A percentile compares a stretch with the other conserved stretches of the same genome.
phyloP scores from a whole-genome alignment of 2,329 filamentous ascomycete genomes.

The Nannizziopsis arthrosporioides region DNA sequence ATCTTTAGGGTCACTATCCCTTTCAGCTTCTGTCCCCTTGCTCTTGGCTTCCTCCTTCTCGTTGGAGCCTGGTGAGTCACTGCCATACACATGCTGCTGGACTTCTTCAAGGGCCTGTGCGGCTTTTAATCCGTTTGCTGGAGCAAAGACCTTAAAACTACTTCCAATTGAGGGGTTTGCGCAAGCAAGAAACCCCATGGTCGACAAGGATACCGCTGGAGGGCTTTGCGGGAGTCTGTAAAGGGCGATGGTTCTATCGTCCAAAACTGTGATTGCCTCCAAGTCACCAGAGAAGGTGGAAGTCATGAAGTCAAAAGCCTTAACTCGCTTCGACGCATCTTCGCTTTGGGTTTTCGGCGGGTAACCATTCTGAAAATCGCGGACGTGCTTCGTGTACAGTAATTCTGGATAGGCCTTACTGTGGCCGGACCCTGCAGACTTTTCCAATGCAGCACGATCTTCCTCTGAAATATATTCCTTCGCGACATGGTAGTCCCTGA shows the following conservation, averaged over 20 bases:
- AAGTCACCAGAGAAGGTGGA: conserved; percentile 38
- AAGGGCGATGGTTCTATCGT: conserved; percentile 41
- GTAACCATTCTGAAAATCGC: conserved; percentile 36
- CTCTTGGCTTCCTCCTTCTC: background rate
- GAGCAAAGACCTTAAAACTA: conserved; percentile 23
- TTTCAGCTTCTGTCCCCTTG: background rate
- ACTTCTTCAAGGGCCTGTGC: conserved; percentile 24
- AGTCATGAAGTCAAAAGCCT: conserved; percentile 52
- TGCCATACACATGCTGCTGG: conserved; percentile 15
- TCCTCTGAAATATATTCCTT: conserved; percentile 39
- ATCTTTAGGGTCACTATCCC: background rate
- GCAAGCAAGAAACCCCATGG: conserved; percentile 26
- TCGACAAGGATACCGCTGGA: conserved; percentile 29
- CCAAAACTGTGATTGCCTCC: conserved; percentile 42
- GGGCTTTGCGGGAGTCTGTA: conserved; percentile 36
- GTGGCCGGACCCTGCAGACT: conserved; percentile 31
- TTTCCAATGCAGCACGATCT: conserved; percentile 29
- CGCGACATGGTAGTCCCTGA: conserved; percentile 45
- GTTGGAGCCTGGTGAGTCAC: background rate
- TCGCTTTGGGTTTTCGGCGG: conserved; percentile 35
- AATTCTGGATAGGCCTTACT: conserved; percentile 33
- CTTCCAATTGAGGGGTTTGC: conserved; percentile 19
- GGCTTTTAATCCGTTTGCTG: conserved; percentile 22
- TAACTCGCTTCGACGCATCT: conserved; percentile 37
- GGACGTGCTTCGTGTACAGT: conserved; percentile 37